Evolutionary conservation across 2,329 filamentous ascomycete genomes (phyloP), one percentile per base, ranked within the genome.

Genomic region (Parastagonospora avenae): DNA sequence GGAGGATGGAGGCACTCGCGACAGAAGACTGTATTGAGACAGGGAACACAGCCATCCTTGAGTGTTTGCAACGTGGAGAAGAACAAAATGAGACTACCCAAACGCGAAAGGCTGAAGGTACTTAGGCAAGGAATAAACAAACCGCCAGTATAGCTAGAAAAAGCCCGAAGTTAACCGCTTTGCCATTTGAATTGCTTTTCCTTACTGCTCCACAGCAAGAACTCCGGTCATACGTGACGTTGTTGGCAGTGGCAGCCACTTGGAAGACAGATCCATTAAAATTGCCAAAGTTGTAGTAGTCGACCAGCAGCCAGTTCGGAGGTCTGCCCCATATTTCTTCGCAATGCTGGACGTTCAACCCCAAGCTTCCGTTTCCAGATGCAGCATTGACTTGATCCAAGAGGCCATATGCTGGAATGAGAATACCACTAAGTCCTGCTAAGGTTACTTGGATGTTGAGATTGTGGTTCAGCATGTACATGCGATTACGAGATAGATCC

Each of bases 381-480:
- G 54, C 64, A 11, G 66, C 65, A 42, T 74, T 74, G 24, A 72
- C 53, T 39, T 67, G 39, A 11, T 65, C 53, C 4, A 73, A 56
- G 1, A 63, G 56, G 7, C 61, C 52, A 35, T 66, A 66, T 4
- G 69, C 68, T 0, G 71, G 71, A 11, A 74, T 60, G 8, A 73
- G 55, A 29, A 72, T 80, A n/a, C 35, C 28, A 76, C 86, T 83
- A 31, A 32, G 8, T 15, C 55, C 53, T 4, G 48, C 30, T 1
- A 64, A 38, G 3, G 24, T 36, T n/a, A 70, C 46, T 3, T 80
- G 77, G 52, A 88, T 82, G 71, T 96, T 96, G 51, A 96, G 81
- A 70, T 97, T 97, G 77, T 97, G 92, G 74, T 97, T 97, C 65
- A 89, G 83, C 67, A 96, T 81, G 70, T 92, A 95, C 74, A 96